Evolutionary conservation across 1,284 basidiomycete species (phyloP).

Genomic region (Bjerkandera adusta): DNA sequence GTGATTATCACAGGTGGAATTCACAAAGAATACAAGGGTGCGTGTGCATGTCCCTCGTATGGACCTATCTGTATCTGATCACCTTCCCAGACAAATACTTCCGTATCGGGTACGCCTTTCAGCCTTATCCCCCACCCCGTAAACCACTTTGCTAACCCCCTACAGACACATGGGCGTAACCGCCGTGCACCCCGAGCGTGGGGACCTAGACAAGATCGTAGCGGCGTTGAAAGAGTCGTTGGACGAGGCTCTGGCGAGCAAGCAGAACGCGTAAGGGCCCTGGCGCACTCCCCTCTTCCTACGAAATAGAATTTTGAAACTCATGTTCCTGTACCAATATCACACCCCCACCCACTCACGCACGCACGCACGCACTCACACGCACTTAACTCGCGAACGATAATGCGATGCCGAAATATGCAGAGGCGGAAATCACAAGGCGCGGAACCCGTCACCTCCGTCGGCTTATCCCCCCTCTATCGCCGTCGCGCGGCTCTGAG

Average conservation of each 20-base stretch:
- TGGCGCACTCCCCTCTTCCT: slow-evolving; percentile 10
- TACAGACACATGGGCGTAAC: slow-evolving; percentile 88
- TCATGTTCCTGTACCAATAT: slow-evolving; percentile 16
- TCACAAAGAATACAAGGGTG: slow-evolving; percentile 85
- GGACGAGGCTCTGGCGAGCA: slow-evolving; percentile 45
- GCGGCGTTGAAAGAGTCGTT: slow-evolving; percentile 62
- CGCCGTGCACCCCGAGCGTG: slow-evolving; percentile 66
- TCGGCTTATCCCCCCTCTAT: slow-evolving; percentile 19
- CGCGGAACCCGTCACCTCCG: slow-evolving; percentile 8
- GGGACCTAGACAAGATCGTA: slow-evolving; percentile 79
- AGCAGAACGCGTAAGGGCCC: slow-evolving; percentile 26
- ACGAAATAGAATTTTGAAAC: slow-evolving; percentile 18
- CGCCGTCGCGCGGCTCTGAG: slow-evolving; percentile 22
- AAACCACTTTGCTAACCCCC: slow-evolving; percentile 21
- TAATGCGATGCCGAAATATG: slow-evolving; percentile 9
- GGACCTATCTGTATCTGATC: slow-evolving; percentile 1
- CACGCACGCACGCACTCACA: background rate
- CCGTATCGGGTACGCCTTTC: slow-evolving; percentile 64
- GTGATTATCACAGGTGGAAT: slow-evolving; percentile 90
- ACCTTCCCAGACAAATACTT: slow-evolving; percentile 68
- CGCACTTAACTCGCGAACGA: slow-evolving; percentile 4
- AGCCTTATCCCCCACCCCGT: slow-evolving; percentile 14
- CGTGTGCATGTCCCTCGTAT: slow-evolving; percentile 31
- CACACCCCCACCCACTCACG: background rate
- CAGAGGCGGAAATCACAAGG: slow-evolving; percentile 5